Evolutionary conservation across 225 moss, liverwort and hornwort species (phyloP).

Genomic region (Bryoerythrophyllum caledonicum): DNA sequence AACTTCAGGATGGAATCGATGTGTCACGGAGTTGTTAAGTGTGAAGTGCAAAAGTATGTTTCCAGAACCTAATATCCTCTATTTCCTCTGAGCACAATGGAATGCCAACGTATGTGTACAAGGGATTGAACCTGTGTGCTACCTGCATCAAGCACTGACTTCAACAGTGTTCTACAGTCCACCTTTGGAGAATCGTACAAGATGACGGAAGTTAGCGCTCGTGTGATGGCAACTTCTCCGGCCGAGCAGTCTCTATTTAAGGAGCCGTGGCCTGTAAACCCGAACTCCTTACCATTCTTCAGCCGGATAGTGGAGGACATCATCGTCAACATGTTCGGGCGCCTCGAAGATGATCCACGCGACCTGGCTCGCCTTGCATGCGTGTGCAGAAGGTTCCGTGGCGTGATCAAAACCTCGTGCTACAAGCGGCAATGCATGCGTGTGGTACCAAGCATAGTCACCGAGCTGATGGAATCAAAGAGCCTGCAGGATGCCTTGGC

Average conservation of each 20-base stretch:
- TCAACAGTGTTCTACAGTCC: conserved; percentile 6
- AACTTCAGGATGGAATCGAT: conserved; percentile 7
- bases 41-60: conserved; percentile 10
- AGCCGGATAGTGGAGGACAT: conserved; percentile 68
- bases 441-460: conserved; percentile 61
- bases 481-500: conserved; percentile 45
- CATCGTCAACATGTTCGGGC: conserved; percentile 67
- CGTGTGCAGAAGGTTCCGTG: conserved; percentile 57
- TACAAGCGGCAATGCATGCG: conserved; percentile 69
- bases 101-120: conserved; percentile 2
- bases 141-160: conserved; percentile 10
- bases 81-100: conserved; percentile 1
- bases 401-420: conserved; percentile 64
- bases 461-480: conserved; percentile 56
- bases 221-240: conserved; percentile 22
- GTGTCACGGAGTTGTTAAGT: conserved; percentile 13
- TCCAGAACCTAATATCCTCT: neutral
- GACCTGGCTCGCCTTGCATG: conserved; percentile 78
- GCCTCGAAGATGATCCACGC: conserved; percentile 74
- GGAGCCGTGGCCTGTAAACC: conserved; percentile 49
- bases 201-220: conserved; percentile 25
- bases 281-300: conserved; percentile 56
- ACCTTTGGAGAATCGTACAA: neutral
- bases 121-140: conserved; percentile 19
- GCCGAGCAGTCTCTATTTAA: conserved; percentile 43